Evolutionary conservation across 2,329 filamentous ascomycete species (phyloP), one percentile per base, ranked within the genome.

Genomic region (Colletotrichum limetticola): DNA sequence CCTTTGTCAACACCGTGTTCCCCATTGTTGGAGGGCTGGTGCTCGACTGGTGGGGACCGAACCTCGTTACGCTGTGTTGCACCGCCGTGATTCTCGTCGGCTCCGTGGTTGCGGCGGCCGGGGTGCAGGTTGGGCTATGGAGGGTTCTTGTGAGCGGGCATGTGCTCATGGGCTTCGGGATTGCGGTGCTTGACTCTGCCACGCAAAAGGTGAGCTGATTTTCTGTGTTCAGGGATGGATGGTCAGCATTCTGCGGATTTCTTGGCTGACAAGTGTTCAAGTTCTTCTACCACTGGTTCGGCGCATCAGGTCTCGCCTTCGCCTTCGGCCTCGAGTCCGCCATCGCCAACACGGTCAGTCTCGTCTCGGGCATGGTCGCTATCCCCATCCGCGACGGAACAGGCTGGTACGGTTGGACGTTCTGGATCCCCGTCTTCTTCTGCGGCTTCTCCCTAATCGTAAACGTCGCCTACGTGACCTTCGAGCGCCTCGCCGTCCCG

Each of bases 241-340:
- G 3, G 3, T 24, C 22, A 22, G 22, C 22, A 22, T 22, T 22
- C 22, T 22, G 22, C 22, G 22, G 22, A 22, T 22, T 22, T 22
- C 22, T 22, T 22, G 22, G 22, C 22, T 22, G 22, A 22, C 22
- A 22, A 22, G 22, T 22, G 22, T 22, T 22, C 22, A 16, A 77
- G 76, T 77, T 78, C 66, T 74, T 78, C 49, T 78, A 78, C 35
- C 74, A 78, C 61, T 78, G 77, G 77, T 78, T 78, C 14, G 77
- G 77, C 11, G 75, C 76, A 1, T 68, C 60, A 11, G 77, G 75
- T 0, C 72, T 78, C 3, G 76, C 76, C 26, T 76, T 78, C 14
- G 76, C 75, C 37, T 77, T 77, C 16, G 76, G 76, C 1, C 76
- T 78, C 22, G 76, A 77, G 59, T 78, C 66, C 19, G 77, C 76